Evolutionary conservation across 768 basidiomycete species (phyloP).

Genomic region (Porpolomopsis calyptriformis): DNA sequence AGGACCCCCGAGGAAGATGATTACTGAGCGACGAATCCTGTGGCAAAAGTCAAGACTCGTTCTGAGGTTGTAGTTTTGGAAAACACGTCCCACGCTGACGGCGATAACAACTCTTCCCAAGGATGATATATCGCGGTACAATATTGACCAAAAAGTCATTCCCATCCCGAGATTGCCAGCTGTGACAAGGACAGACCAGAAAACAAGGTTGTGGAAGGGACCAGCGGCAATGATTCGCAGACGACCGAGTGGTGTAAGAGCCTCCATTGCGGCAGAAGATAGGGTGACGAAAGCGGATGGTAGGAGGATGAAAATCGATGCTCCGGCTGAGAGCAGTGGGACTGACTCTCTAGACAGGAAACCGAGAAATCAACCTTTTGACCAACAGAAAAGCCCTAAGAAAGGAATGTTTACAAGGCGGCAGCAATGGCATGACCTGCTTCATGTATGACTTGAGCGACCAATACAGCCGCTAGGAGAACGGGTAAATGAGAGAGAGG

Average conservation of each 20-base stretch:
- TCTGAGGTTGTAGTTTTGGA: not conserved
- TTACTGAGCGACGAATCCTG: conserved; percentile 54
- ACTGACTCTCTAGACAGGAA: conserved; percentile 43
- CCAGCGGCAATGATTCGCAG: conserved; percentile 64
- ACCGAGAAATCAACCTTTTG: not conserved
- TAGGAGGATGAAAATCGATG: conserved; percentile 49
- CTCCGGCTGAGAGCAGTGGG: conserved; percentile 49
- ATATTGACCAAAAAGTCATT: conserved; percentile 19
- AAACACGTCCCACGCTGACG: conserved; percentile 41
- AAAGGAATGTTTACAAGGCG: conserved; percentile 44
- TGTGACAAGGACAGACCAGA: conserved; percentile 38
- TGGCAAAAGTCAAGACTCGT: not conserved
- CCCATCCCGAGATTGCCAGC: conserved; percentile 25
- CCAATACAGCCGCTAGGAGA: conserved; percentile 49
- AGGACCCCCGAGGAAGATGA: conserved; percentile 44
- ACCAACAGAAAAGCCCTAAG: not conserved
- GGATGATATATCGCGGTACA: conserved; percentile 43
- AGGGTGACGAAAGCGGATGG: conserved; percentile 72
- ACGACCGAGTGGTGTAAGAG: conserved; percentile 31
- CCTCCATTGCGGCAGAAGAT: conserved; percentile 30
- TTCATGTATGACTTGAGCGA: conserved; percentile 70
- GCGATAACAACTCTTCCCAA: conserved; percentile 45
- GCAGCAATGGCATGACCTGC: conserved; percentile 69
- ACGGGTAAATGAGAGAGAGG: conserved; percentile 62
- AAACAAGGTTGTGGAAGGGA: conserved; percentile 65